phyloP scores from a whole-genome alignment of 345 rosid species.

The Clarkia xantiana region DNA sequence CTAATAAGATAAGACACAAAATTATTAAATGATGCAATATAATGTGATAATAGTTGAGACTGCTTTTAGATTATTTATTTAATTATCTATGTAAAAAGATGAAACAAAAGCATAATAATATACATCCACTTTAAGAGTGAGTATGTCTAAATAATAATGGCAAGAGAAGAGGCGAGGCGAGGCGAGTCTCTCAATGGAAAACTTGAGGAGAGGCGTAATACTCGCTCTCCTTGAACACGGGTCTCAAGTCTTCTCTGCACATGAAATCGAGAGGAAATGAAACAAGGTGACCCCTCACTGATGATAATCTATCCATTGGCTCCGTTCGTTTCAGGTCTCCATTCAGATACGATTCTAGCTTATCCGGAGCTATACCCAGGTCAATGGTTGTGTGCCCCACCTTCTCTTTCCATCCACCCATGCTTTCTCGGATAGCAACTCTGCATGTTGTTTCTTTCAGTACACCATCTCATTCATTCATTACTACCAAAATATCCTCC shows the following conservation, averaged over 20 bases:
- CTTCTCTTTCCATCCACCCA: constrained; percentile 56
- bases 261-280: constrained; percentile 87
- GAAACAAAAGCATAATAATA: too few species aligned
- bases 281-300: constrained; percentile 77
- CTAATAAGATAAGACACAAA: too few species aligned
- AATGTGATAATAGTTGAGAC: too few species aligned
- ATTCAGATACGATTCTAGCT: constrained; percentile 48
- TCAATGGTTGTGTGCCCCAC: constrained; percentile 81
- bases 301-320: constrained; percentile 52
- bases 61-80: too few species aligned
- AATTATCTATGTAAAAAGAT: too few species aligned
- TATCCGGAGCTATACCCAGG: constrained; percentile 73
- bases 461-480: too few species aligned
- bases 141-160: background rate
- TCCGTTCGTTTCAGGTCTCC: constrained; percentile 45
- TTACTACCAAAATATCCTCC: background rate
- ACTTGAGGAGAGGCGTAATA: constrained; percentile 90
- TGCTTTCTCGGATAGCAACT: constrained; percentile 50
- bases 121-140: too few species aligned
- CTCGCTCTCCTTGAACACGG: constrained; percentile 85
- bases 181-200: constrained; percentile 37
- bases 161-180: background rate
- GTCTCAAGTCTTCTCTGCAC: constrained; percentile 90
- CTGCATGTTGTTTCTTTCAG: constrained; percentile 27
- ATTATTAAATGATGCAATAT: too few species aligned